phyloP scores from a whole-genome alignment of 2,329 filamentous ascomycete species.

The Monosporascus cannonballus region DNA sequence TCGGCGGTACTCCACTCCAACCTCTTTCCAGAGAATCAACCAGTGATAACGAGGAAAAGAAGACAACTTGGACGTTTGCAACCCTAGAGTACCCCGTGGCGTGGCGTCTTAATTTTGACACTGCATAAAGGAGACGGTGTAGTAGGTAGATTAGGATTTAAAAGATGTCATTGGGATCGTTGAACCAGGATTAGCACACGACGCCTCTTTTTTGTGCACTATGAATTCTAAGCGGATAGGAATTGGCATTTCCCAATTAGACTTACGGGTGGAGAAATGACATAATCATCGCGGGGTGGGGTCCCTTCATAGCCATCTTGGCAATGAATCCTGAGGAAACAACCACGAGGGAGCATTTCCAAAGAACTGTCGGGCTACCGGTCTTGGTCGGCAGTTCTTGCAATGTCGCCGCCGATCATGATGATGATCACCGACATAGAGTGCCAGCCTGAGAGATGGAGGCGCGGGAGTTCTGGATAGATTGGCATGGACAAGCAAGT shows the following conservation, averaged over 20 bases:
- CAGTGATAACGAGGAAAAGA: not conserved
- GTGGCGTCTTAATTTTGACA: not conserved
- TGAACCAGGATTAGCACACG: not conserved
- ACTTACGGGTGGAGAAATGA: slow-evolving; percentile 14
- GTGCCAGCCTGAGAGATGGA: slow-evolving; percentile 1
- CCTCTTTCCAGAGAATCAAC: not conserved
- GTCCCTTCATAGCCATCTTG: not conserved
- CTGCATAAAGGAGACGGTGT: not conserved
- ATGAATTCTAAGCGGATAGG: not conserved
- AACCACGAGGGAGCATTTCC: too few species aligned
- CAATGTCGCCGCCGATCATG: too few species aligned
- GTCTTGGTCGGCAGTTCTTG: too few species aligned
- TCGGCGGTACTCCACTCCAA: not conserved
- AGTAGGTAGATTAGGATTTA: not conserved
- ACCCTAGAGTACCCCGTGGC: not conserved
- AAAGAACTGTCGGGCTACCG: too few species aligned
- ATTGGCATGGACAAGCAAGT: slow-evolving; percentile 3
- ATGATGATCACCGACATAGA: not conserved
- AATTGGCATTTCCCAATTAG: slow-evolving; percentile 5
- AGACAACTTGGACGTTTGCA: not conserved
- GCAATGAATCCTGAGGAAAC: too few species aligned
- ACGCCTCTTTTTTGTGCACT: not conserved
- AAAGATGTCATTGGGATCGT: not conserved
- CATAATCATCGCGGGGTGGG: slow-evolving; percentile 15
- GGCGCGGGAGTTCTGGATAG: slow-evolving; percentile 7